These are phyloP conservation scores for Puccinellia tenuiflora DNA, from an alignment of 176 grass and related monocot species.

Conservation along the genomic window DNA sequence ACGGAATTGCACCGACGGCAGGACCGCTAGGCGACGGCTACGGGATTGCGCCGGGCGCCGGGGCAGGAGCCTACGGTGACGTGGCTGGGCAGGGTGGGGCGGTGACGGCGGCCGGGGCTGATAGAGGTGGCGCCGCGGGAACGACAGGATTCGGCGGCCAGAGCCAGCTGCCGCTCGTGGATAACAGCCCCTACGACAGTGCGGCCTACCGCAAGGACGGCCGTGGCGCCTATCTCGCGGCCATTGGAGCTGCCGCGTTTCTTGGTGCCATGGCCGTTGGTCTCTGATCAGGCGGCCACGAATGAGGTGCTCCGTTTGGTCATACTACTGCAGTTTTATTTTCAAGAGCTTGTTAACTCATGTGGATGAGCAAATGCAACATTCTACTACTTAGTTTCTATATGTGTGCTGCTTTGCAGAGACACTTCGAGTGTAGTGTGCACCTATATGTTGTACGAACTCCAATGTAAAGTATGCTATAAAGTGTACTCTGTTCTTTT, in stretches of 20 bases:
- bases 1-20: background rate
- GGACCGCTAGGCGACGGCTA: background rate
- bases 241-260: background rate
- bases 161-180: slow-evolving; percentile 67
- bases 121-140: background rate
- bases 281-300: background rate
- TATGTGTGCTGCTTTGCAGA: no score
- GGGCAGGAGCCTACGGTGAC: background rate
- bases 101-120: background rate
- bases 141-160: slow-evolving; percentile 40
- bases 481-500: no score
- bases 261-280: background rate
- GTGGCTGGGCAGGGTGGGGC: background rate
- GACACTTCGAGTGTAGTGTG: no score
- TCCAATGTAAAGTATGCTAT: no score
- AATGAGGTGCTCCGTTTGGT: background rate
- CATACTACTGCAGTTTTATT: no score
- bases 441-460: no score
- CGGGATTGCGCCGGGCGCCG: background rate
- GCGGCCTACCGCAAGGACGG: slow-evolving; percentile 19
- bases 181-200: slow-evolving; percentile 83
- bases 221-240: background rate
- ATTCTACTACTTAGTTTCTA: no score
- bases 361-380: no score
- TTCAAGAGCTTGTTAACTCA: no score